Evolutionary conservation across 306 rosid species (phyloP).

Genomic region (Notholithocarpus densiflorus): DNA sequence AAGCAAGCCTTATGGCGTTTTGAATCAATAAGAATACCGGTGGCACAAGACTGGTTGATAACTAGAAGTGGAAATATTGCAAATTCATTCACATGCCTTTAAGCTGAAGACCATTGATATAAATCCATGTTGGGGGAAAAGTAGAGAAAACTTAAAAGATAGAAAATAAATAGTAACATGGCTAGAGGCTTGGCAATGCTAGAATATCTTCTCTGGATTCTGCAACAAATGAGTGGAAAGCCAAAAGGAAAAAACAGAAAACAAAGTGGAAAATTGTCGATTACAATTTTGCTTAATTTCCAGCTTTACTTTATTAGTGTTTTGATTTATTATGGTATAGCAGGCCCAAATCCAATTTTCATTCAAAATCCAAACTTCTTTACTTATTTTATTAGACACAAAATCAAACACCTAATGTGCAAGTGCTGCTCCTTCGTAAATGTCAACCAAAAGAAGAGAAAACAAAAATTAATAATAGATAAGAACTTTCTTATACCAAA

Average conservation of each 20-base stretch:
- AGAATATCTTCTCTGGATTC: background rate
- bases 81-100: background rate
- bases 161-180: background rate
- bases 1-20: conserved; percentile 8
- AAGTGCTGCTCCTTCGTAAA: too few species aligned
- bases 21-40: conserved; percentile 15
- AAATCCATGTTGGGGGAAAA: background rate
- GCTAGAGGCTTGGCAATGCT: background rate
- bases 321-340: too few species aligned
- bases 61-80: background rate
- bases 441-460: too few species aligned
- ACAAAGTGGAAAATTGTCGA: background rate
- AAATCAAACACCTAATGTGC: too few species aligned
- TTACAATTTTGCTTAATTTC: too few species aligned
- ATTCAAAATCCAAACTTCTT: too few species aligned
- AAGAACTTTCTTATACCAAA: too few species aligned
- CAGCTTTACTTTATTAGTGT: too few species aligned
- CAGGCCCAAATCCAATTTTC: too few species aligned
- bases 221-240: background rate
- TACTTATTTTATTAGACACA: too few species aligned
- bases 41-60: background rate
- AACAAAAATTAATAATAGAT: too few species aligned
- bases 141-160: background rate
- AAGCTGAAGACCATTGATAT: background rate
- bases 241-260: background rate